Conservation (phyloP, 108 stramenopile genomes). For the Cyclotella distinguenda region DNA sequence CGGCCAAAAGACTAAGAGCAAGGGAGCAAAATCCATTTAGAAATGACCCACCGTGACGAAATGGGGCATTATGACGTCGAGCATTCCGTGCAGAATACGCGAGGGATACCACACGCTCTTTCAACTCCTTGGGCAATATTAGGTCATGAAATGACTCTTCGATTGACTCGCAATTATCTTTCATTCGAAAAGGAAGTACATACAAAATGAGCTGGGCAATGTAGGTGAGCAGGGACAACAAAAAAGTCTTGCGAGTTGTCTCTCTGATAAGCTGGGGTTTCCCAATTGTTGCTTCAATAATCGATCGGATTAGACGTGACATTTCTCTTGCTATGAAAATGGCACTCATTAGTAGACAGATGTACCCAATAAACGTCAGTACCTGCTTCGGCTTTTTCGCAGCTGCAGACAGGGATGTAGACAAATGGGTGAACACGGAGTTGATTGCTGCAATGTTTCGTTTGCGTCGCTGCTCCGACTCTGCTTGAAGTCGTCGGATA, state of each 20-base stretch:
- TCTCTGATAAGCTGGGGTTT: slow-evolving; percentile 76
- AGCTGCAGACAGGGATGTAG: slow-evolving; percentile 21
- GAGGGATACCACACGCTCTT: slow-evolving; percentile 61
- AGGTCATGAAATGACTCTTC: slow-evolving; percentile 57
- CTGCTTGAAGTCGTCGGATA: slow-evolving; percentile 56
- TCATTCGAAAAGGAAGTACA: slow-evolving; percentile 15
- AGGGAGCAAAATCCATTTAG: too few relatives aligned
- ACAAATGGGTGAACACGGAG: slow-evolving; percentile 34
- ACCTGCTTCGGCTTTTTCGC: slow-evolving; percentile 45
- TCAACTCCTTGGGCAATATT: slow-evolving; percentile 58
- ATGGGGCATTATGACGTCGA: slow-evolving; percentile 65
- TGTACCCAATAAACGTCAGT: slow-evolving; percentile 45
- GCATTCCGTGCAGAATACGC: slow-evolving; percentile 72
- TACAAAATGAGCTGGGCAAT: slow-evolving; percentile 9
- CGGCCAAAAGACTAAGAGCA: too few relatives aligned
- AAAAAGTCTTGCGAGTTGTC: slow-evolving; percentile 53
- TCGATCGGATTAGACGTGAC: slow-evolving; percentile 41
- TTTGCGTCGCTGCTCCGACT: slow-evolving; percentile 63
- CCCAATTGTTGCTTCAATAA: slow-evolving; percentile 68
- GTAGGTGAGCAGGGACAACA: slow-evolving; percentile 29
- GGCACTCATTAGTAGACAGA: slow-evolving; percentile 34
- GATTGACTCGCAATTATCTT: slow-evolving; percentile 15
- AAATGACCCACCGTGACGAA: slow-evolving; percentile 60
- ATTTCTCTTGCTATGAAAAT: slow-evolving; percentile 52
- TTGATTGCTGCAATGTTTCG: slow-evolving; percentile 67